Percentiles rank a stretch among this genome's conserved stretches.
Evolutionary conservation across 78 protist species (phyloP).

Genomic region (Speleostelium caveatum): DNA sequence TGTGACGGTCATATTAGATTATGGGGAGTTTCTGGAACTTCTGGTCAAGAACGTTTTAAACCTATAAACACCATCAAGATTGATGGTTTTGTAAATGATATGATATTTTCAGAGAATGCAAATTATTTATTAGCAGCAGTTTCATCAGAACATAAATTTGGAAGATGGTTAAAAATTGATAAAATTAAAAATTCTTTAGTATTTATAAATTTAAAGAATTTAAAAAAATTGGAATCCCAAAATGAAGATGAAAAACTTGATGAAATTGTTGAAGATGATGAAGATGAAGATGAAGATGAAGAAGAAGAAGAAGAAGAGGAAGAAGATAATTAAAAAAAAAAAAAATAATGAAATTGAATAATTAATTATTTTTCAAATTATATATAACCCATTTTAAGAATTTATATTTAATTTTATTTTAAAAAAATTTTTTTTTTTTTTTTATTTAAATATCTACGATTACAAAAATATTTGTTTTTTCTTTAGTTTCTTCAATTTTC

Average conservation of each 20-base stretch:
- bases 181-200: constrained; percentile 43
- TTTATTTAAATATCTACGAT: constrained; percentile 72
- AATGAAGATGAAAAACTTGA: not conserved
- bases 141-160: constrained; percentile 89
- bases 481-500: constrained; percentile 55
- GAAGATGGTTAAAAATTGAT: constrained; percentile 83
- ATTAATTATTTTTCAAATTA: not conserved
- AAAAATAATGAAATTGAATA: not conserved
- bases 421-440: not conserved
- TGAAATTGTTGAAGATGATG: not conserved
- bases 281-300: not conserved
- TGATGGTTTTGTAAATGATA: constrained; percentile 85
- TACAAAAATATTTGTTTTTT: constrained; percentile 35
- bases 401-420: not conserved
- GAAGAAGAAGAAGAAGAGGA: constrained; percentile 29
- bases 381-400: not conserved
- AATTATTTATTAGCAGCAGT: constrained; percentile 66
- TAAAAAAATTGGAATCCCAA: not conserved
- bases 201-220: constrained; percentile 33
- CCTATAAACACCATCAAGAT: constrained; percentile 20
- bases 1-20: constrained; percentile 80
- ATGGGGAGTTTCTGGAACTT: constrained; percentile 18
- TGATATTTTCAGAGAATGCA: constrained; percentile 73
- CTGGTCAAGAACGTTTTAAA: constrained; percentile 10
- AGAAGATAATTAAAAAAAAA: not conserved